phyloP scores from a whole-genome alignment of 768 basidiomycete genomes.

The Lactarius sp. region DNA sequence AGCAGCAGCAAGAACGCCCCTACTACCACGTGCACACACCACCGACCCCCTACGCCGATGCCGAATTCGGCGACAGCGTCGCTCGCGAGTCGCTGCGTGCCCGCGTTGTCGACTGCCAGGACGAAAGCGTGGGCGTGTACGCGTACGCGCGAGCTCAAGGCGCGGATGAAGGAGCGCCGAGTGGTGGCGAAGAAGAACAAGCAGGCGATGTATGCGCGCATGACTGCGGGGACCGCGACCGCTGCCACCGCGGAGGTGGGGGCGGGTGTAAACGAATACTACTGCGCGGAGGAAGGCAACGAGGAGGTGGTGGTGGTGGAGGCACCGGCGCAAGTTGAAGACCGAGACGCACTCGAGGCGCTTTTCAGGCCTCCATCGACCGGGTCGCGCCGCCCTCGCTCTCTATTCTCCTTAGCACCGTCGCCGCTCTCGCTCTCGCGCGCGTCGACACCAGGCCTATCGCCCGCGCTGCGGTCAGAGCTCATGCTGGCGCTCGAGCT shows the following conservation, averaged over 20 bases:
- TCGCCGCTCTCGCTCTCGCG: neutral
- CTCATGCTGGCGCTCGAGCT: neutral
- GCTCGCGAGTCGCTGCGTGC: neutral
- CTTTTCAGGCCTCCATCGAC: neutral
- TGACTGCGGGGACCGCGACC: neutral
- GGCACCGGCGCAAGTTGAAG: neutral
- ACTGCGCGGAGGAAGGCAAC: neutral
- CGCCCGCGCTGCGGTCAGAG: neutral
- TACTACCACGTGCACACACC: neutral
- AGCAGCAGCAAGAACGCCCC: neutral
- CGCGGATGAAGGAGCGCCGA: constrained; percentile 6
- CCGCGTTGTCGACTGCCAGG: neutral
- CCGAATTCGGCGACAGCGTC: neutral
- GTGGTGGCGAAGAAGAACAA: neutral
- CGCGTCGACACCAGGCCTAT: neutral
- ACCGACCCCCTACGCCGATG: constrained; percentile 1
- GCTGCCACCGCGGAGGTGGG: neutral
- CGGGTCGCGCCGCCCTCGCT: neutral
- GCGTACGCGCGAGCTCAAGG: constrained; percentile 8
- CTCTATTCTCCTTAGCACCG: neutral
- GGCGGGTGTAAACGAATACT: neutral
- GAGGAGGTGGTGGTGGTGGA: neutral
- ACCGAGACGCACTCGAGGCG: neutral
- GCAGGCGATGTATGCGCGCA: constrained; percentile 1
- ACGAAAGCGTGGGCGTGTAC: constrained; percentile 5